Evolutionary conservation across 2,329 filamentous ascomycete species (phyloP), one percentile per base, ranked within the genome.

Genomic region (Diplodia sapinea): DNA sequence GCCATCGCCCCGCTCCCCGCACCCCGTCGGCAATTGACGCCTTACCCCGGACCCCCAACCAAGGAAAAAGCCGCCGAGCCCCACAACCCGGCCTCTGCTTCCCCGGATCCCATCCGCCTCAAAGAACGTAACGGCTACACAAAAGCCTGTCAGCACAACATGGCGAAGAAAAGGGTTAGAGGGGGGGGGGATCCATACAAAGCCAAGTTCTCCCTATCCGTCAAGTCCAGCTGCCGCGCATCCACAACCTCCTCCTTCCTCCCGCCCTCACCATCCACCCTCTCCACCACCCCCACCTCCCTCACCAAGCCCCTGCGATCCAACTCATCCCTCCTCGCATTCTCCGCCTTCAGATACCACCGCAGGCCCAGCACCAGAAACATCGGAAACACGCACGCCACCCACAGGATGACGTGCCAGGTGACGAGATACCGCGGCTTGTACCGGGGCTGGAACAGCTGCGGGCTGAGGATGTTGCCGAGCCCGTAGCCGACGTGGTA

Each of bases 301-400:
- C 49, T 29, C 54, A 65, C 51, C 73, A 67, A 20, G 43, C 59
- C 59, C 5, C 47, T 26, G 13, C 12, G 51, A 2, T 63, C 59
- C 47, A 62, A 15, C 29, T 51, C 71, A 56, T 82, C 79, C 2
- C 80, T 74, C 36, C 77, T 77, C 67, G 73, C 77, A 61, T 83
- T 83, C 57, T 82, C 77, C 43, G 74, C 74, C 15, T 72, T 75
- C n/a, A 83, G 69, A 65, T 82, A 80, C 57, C 75, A 77, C 7
- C 81, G 68, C 38, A 83, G 72, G 20, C 77, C 76, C 3, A 82
- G 64, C 1, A 82, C 77, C n/a, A 81, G 74, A 15, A 79, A 70
- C 12, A 76, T 75, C 2, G 79, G 80, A 6, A 81, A 73, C 15
- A 81, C 75, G 57, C 75, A 79, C 20, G 77, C 79, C 11, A 80